Conservation (phyloP, 768 basidiomycete genomes). For the Trametes elegans region DNA sequence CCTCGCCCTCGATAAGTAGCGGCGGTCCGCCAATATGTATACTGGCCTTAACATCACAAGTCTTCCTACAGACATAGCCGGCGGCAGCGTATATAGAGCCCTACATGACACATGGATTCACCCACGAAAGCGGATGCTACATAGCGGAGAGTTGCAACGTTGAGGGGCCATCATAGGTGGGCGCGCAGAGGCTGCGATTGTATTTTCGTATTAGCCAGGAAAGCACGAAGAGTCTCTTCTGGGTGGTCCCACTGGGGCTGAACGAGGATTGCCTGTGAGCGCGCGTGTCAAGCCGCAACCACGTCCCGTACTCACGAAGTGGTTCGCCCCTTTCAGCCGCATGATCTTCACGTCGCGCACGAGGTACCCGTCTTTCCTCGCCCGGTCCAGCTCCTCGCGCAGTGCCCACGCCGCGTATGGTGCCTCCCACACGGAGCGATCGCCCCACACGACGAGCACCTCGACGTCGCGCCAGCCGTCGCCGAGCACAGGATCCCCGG, state of each 20-base stretch:
- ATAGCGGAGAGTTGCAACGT: too few species aligned
- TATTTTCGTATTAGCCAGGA: background rate
- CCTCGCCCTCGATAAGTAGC: too few species aligned
- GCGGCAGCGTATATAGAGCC: too few species aligned
- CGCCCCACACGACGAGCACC: slow-evolving; percentile 3
- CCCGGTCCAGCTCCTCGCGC: background rate
- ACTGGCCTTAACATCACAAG: background rate
- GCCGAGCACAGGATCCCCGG: background rate
- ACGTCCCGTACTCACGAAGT: background rate
- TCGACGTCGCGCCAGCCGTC: slow-evolving; percentile 7
- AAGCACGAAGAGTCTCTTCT: background rate
- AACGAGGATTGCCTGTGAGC: background rate
- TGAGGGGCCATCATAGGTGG: too few species aligned
- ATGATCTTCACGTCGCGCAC: background rate
- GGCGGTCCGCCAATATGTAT: background rate
- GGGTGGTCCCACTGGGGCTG: slow-evolving; percentile 5
- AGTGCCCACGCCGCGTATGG: background rate
- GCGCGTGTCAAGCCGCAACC: too few species aligned
- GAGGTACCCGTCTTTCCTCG: background rate
- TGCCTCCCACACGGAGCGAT: slow-evolving; percentile 4
- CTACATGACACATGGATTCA: too few species aligned
- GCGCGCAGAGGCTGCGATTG: too few species aligned
- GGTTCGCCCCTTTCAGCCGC: slow-evolving; percentile 1
- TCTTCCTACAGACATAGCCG: too few species aligned
- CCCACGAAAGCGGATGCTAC: too few species aligned